Conservation (phyloP, 2,329 filamentous ascomycete species). For the Neofusicoccum cordaticola region DNA sequence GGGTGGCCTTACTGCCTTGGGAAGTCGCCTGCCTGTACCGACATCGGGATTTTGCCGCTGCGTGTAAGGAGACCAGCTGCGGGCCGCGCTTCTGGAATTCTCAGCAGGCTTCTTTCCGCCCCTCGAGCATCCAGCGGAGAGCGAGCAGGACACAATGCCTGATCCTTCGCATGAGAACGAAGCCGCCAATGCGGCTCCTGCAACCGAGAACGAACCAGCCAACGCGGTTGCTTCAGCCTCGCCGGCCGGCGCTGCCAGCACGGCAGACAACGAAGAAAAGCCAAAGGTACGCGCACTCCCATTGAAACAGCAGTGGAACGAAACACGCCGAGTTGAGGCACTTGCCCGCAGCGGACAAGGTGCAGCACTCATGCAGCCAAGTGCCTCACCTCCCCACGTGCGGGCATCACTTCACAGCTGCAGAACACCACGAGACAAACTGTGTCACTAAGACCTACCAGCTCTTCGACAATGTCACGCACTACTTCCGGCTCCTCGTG, state of each 20-base stretch:
- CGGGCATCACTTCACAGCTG: too few relatives aligned
- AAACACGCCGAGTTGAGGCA: too few relatives aligned
- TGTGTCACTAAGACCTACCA: not conserved
- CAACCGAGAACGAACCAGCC: not conserved
- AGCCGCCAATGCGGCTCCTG: not conserved
- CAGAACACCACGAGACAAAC: not conserved
- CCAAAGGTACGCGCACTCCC: not conserved
- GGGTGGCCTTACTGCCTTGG: not conserved
- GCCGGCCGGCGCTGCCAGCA: not conserved
- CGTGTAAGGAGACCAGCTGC: too few relatives aligned
- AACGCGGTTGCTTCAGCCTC: not conserved
- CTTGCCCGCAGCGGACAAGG: too few relatives aligned
- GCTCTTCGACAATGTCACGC: constrained; percentile 27
- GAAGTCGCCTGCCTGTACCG: not conserved
- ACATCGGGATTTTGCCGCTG: not conserved
- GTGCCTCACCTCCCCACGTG: too few relatives aligned
- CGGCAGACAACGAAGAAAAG: not conserved
- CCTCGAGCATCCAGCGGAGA: not conserved
- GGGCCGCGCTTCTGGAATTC: too few relatives aligned
- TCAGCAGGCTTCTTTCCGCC: not conserved
- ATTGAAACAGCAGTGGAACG: not conserved
- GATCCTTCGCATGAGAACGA: not conserved
- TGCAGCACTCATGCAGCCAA: too few relatives aligned
- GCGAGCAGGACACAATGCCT: not conserved
- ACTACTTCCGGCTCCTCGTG: constrained; percentile 21